Evolutionary conservation across 2,329 filamentous ascomycete genomes (phyloP).

Genomic region (Arthrinium phaeospermum): DNA sequence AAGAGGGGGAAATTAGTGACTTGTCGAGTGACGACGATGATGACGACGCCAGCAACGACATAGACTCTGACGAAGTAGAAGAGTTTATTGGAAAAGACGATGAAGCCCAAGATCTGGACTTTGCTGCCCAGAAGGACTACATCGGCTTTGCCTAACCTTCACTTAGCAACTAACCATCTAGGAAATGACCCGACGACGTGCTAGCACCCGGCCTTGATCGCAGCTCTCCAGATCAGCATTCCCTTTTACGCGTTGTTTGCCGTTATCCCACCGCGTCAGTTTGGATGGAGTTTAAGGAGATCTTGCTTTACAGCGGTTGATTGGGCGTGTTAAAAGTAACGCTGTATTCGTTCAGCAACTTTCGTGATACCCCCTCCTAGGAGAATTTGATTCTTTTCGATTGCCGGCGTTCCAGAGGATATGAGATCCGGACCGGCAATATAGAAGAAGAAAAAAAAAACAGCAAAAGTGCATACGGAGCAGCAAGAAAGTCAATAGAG

Average conservation of each 20-base stretch:
- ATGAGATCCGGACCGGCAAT: conserved; percentile 24
- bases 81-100: conserved; percentile 63
- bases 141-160: conserved; percentile 50
- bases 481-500: neutral
- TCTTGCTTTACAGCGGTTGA: neutral
- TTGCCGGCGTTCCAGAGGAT: neutral
- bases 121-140: conserved; percentile 65
- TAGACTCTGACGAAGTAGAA: conserved; percentile 77
- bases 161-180: conserved; percentile 3
- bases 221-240: neutral
- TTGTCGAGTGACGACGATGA: conserved; percentile 79
- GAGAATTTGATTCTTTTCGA: conserved; percentile 25
- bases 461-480: conserved; percentile 22
- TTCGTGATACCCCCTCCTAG: conserved; percentile 16
- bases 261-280: neutral
- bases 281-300: conserved; percentile 13
- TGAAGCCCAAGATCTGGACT: conserved; percentile 59
- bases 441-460: conserved; percentile 22
- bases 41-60: conserved; percentile 73
- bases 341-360: conserved; percentile 15
- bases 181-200: conserved; percentile 10
- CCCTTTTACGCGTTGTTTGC: neutral
- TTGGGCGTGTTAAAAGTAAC: conserved; percentile 16
- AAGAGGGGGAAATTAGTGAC: conserved; percentile 67
- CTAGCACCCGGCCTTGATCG: neutral